Percentiles rank a stretch among this genome's conserved stretches.
Conservation (phyloP, 2,329 filamentous ascomycete genomes). For the Arthrobotrys megalospora region DNA sequence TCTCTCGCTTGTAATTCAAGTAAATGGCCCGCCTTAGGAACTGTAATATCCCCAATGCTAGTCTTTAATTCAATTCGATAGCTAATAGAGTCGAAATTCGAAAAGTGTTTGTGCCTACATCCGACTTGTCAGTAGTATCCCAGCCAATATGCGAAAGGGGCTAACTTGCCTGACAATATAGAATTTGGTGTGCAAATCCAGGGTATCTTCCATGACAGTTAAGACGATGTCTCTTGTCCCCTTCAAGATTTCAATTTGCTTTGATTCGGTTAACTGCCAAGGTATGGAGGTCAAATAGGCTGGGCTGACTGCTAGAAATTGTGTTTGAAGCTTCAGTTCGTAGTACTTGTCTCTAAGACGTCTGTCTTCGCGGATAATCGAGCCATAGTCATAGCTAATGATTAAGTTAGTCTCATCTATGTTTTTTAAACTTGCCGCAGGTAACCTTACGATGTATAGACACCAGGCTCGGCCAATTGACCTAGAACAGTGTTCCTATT, state of each 20-base stretch:
- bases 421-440: background rate
- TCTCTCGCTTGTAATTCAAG: slow-evolving; percentile 54
- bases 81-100: slow-evolving; percentile 41
- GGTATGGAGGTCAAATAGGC: slow-evolving; percentile 77
- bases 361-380: slow-evolving; percentile 79
- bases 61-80: slow-evolving; percentile 50
- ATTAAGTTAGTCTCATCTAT: slow-evolving; percentile 31
- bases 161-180: slow-evolving; percentile 45
- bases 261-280: slow-evolving; percentile 45
- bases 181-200: slow-evolving; percentile 60
- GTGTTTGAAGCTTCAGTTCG: slow-evolving; percentile 81
- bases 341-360: slow-evolving; percentile 83
- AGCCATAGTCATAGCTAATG: slow-evolving; percentile 73
- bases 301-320: slow-evolving; percentile 81
- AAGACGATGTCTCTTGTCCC: slow-evolving; percentile 37
- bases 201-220: slow-evolving; percentile 59
- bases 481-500: slow-evolving; percentile 2
- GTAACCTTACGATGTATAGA: slow-evolving; percentile 51
- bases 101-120: slow-evolving; percentile 48
- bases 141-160: background rate
- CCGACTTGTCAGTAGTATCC: background rate
- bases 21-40: slow-evolving; percentile 19
- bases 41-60: slow-evolving; percentile 35
- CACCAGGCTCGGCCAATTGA: slow-evolving; percentile 52
- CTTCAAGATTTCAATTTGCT: slow-evolving; percentile 47